Evolutionary conservation across 352 stramenopile species (phyloP).

Genomic region (Globisporangium canariense): DNA sequence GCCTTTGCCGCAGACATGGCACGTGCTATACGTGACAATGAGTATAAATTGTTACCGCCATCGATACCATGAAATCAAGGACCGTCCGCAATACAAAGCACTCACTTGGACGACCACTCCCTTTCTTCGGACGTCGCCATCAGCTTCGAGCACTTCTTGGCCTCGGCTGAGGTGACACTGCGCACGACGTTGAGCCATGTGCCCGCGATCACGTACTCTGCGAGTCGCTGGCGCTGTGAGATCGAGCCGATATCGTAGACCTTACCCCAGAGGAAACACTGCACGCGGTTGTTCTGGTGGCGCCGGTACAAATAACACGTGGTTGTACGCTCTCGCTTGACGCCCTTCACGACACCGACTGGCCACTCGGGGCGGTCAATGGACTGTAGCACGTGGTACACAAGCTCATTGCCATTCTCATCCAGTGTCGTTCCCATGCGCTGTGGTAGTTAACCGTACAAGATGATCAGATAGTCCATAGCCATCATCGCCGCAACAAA

Average conservation of each 20-base stretch:
- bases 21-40: too few relatives aligned
- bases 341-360: slow-evolving; percentile 35
- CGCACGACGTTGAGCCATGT: slow-evolving; percentile 16
- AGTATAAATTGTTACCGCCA: too few relatives aligned
- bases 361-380: slow-evolving; percentile 54
- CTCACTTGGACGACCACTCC: too few relatives aligned
- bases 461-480: too few relatives aligned
- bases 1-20: slow-evolving; percentile 16
- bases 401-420: slow-evolving; percentile 37
- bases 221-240: slow-evolving; percentile 8
- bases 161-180: slow-evolving; percentile 14
- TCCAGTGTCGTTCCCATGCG: slow-evolving; percentile 51
- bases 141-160: slow-evolving; percentile 10
- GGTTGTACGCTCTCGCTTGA: slow-evolving; percentile 45
- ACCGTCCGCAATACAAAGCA: too few relatives aligned
- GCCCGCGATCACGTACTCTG: slow-evolving; percentile 23
- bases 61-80: too few relatives aligned
- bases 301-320: slow-evolving; percentile 44
- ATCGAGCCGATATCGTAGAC: slow-evolving; percentile 21
- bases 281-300: slow-evolving; percentile 28
- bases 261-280: slow-evolving; percentile 35
- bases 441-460: too few relatives aligned
- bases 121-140: slow-evolving; percentile 4
- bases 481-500: too few relatives aligned
- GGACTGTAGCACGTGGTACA: slow-evolving; percentile 53